phyloP scores from a whole-genome alignment of 352 stramenopile species.

The Vaucheria bursata region DNA sequence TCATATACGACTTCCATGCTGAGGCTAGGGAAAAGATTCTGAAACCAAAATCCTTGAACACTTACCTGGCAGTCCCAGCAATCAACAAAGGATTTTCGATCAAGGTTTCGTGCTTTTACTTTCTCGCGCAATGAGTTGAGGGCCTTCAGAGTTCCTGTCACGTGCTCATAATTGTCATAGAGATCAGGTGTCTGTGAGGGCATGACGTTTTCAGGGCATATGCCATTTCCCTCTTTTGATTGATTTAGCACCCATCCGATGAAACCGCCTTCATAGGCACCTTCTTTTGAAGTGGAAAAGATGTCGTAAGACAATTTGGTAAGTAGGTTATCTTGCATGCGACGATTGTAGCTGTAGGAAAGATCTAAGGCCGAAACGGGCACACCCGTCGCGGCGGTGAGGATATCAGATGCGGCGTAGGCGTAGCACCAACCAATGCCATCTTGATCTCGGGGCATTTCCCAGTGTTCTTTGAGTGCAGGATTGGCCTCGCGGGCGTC shows the following conservation, averaged over 20 bases:
- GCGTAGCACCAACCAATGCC: neutral
- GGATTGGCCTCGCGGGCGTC: neutral
- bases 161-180: too few relatives aligned
- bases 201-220: neutral
- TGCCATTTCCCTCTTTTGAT: neutral
- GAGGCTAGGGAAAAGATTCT: neutral
- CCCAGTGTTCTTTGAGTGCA: neutral
- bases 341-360: neutral
- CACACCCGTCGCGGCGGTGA: neutral
- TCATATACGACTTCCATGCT: neutral
- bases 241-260: neutral
- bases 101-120: neutral
- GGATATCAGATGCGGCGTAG: neutral
- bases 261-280: neutral
- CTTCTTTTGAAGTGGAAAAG: neutral
- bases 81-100: neutral
- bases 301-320: neutral
- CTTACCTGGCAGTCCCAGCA: neutral
- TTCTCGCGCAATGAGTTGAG: neutral
- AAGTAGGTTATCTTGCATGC: neutral
- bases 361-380: neutral
- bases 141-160: neutral
- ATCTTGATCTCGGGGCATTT: neutral
- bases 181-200: neutral
- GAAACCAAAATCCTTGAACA: neutral